Percentiles rank a stretch among this genome's conserved stretches.
Conservation (phyloP, 2,329 filamentous ascomycete genomes). For the Diaporthe sp. region DNA sequence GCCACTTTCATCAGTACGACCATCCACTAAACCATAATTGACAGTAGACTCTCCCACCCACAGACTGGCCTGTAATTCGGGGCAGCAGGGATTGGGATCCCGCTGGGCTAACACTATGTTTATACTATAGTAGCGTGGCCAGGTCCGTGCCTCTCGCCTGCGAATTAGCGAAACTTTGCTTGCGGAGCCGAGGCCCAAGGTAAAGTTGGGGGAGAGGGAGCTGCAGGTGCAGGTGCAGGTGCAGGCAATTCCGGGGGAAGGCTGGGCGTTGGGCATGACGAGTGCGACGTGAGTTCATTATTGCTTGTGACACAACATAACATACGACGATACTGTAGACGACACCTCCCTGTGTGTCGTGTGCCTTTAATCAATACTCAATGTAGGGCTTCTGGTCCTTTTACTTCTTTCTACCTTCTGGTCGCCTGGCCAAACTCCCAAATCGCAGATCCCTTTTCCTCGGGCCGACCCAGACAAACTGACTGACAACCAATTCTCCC, state of each 20-base stretch:
- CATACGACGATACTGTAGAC: not conserved
- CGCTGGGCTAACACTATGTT: not conserved
- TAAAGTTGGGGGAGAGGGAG: constrained; percentile 3
- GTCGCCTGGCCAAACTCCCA: not conserved
- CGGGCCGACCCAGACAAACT: not conserved
- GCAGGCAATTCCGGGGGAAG: constrained; percentile 12
- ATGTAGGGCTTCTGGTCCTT: not conserved
- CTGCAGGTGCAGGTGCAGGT: not conserved
- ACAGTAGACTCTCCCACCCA: too few relatives aligned
- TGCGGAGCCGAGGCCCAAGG: constrained; percentile 29
- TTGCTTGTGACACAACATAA: constrained; percentile 30
- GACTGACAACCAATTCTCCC: not conserved
- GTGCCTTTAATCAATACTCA: not conserved
- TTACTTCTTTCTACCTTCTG: not conserved
- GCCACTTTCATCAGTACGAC: too few relatives aligned
- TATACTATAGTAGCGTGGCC: not conserved
- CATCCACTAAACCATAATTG: too few relatives aligned
- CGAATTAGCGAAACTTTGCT: not conserved
- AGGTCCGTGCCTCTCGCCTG: constrained; percentile 6
- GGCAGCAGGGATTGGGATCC: not conserved
- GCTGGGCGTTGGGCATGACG: constrained; percentile 49
- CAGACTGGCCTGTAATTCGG: not conserved
- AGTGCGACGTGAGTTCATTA: constrained; percentile 19
- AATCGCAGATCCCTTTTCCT: not conserved
- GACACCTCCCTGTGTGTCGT: not conserved